Conservation (phyloP, 164 flowering plant species). For the Aristolochia contorta region DNA sequence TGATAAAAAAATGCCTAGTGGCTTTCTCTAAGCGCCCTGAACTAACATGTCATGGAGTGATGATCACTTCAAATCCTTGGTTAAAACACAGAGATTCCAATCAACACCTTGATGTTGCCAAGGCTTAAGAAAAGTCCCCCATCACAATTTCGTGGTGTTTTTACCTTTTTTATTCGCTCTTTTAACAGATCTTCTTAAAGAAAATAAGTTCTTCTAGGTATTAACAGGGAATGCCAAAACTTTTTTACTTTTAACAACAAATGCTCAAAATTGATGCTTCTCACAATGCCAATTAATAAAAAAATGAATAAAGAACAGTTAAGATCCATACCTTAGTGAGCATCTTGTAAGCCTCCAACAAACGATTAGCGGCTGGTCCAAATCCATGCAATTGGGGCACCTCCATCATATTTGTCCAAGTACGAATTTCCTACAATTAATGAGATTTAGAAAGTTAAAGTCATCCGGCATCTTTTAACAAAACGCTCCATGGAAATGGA, state of each 20-base stretch:
- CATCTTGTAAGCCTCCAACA: constrained; percentile 93
- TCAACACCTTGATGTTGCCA: no score
- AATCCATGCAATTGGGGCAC: constrained; percentile 98
- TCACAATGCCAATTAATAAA: neutral
- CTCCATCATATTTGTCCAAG: constrained; percentile 99
- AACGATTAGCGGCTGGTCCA: constrained; percentile 95
- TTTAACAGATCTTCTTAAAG: no score
- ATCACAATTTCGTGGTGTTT: no score
- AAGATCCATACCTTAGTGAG: constrained; percentile 61
- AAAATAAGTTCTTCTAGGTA: neutral
- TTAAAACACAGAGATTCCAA: no score
- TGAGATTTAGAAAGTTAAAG: neutral
- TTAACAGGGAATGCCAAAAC: no score
- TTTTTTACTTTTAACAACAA: neutral
- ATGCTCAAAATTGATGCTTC: neutral
- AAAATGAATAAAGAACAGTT: neutral
- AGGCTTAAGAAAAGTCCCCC: no score
- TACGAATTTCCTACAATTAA: constrained; percentile 70
- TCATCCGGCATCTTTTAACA: no score
- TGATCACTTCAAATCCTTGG: no score
- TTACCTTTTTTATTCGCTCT: no score
- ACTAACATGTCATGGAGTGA: no score
- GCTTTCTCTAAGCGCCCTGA: no score
- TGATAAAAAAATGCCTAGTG: no score
- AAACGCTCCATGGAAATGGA: neutral